Evolutionary conservation across 305 asterid genomes (phyloP).

Genomic region (Fraxinus latifolia): DNA sequence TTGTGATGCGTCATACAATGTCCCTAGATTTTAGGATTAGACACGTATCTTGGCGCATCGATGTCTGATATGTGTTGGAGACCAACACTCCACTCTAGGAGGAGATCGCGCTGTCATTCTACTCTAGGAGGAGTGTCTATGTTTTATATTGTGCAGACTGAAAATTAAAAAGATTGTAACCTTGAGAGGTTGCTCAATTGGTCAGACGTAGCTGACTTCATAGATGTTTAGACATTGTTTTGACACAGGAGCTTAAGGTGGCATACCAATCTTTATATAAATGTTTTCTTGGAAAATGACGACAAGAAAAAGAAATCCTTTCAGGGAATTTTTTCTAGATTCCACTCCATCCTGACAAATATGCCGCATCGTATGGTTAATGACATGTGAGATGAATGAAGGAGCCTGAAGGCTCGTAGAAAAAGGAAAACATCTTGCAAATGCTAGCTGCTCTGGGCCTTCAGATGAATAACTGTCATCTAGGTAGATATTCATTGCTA

Average conservation of each 20-base stretch:
- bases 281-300: constrained; percentile 16
- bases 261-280: neutral
- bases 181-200: no score
- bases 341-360: constrained; percentile 5
- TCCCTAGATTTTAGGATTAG: neutral
- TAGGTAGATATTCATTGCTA: neutral
- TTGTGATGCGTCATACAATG: neutral
- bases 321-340: constrained; percentile 6
- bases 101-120: neutral
- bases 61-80: neutral
- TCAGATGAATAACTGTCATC: neutral
- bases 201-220: neutral
- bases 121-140: neutral
- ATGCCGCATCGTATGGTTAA: constrained; percentile 5
- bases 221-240: constrained; percentile 13
- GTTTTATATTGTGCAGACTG: neutral
- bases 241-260: constrained; percentile 10
- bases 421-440: constrained; percentile 1
- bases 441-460: constrained; percentile 16
- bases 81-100: neutral
- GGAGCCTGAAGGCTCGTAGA: constrained; percentile 16
- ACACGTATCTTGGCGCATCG: neutral
- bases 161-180: neutral
- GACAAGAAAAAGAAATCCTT: constrained; percentile 14
- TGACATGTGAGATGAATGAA: constrained; percentile 15